Evolutionary conservation across 768 basidiomycete species (phyloP), one percentile per base, ranked within the genome.

Genomic region (Sarcomyxa edulis): DNA sequence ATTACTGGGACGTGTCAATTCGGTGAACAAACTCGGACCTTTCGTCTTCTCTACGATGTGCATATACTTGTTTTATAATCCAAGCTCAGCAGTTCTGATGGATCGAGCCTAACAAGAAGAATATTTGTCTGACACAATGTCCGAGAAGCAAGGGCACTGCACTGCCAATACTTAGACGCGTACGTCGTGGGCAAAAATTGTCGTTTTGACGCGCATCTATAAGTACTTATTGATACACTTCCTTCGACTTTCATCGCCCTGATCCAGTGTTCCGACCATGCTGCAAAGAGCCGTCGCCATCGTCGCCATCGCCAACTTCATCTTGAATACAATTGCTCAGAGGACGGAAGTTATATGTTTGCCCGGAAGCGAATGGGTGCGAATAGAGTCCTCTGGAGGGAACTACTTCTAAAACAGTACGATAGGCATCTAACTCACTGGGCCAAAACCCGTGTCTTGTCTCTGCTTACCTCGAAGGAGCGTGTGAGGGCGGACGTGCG

Each of bases 381-480:
- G 38, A 29, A n/a, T 43, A 9, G 7, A n/a, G 49, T 59, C 54
- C 21, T 39, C 19, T 23, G 26, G 35, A 15, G 23, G 22, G 9
- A 29, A 18, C 21, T 19, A 20, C 37, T 21, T 22, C 25, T 38
- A 23, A 33, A 40, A 25, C 23, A 31, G 32, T 29, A 12, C 19
- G 7, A 11, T 28, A 35, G 48, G 40, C 32, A 10, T 35, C 29
- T 15, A 64, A 60, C 25, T 61, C 55, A 46, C 43, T 45, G 30
- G 20, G n/a, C 23, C 59, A 66, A 36, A 62, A 37, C 24, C 62
- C 64, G 12, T 66, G 64, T 32, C 1, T 48, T 5, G 37, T 66
- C 16, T 29, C 55, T 10, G 53, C 65, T 2, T 60, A 54, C 44
- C 39, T 67, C 7, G 49, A 59, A 34, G 54, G 59, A 16, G 58